Base-by-base conservation (phyloP, 768 basidiomycete genomes). In the Mycena alexandri region DNA sequence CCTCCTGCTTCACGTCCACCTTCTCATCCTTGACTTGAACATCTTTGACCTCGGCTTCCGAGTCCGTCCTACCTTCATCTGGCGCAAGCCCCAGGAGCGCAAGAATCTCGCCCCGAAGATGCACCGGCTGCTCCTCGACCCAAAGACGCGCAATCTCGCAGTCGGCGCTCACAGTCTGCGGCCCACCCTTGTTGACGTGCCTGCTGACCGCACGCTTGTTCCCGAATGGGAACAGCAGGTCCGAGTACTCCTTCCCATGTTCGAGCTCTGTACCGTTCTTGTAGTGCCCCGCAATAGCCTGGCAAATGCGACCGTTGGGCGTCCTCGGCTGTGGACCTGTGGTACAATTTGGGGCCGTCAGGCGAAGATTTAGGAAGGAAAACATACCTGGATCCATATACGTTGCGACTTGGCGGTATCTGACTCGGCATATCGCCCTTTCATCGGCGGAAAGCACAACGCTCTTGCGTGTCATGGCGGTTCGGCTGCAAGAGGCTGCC, bases 381-480 rank as follows among this genome's bases (percentile, higher is more conserved):
- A 19, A 36, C 61, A 59, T 17, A 46, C 67, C 67, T 63, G 67
- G 67, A 47, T 63, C 61, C 47, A 68, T 63, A 17, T 68, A 63
- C 0, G 67, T 68, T 0, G 61, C 61, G 14, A 68, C 67, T 1
- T 68, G 67, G 16, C 67, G 67, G 34, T 68, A 68, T 46, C 67
- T 41, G 8, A 63, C 61, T 4, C 67, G 67, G 38, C 67, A 68
- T n/a, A 68, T 68, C 25, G 67, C 67, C 34, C 61, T 48, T 24
- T 63, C 61, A 3, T 63, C 43, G 2, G 50, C 33, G 6, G 41
- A 33, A 17, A 68, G 67, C 48, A 46, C 34, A n/a, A 68, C 67
- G n/a, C n/a, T 47, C 13, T 59, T 63, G 55, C 41, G 61, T 12
- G 55, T 1, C 61, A 68, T 68, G 16, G 59, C 47, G 9, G 50